Conservation (phyloP, 495 filamentous ascomycete genomes). For the Talaromyces stipitatus region DNA sequence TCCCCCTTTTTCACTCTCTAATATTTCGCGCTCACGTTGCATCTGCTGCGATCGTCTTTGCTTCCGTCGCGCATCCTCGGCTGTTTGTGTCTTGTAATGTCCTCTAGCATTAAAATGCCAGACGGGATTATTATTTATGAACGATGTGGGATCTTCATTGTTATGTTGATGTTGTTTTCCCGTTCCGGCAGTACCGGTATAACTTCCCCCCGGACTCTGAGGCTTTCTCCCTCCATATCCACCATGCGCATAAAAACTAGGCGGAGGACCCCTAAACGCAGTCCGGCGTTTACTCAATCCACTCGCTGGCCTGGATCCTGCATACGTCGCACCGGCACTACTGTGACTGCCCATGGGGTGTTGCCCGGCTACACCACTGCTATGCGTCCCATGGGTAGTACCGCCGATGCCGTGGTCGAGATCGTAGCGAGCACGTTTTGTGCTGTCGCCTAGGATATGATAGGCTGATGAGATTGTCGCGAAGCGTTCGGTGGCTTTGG, state of each 20-base stretch:
- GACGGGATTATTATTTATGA: constrained; percentile 44
- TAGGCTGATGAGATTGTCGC: constrained; percentile 83
- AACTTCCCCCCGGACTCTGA: constrained; percentile 7
- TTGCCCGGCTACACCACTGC: constrained; percentile 22
- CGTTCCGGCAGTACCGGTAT: neutral
- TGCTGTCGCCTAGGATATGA: constrained; percentile 59
- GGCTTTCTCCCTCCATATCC: constrained; percentile 38
- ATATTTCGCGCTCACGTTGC: constrained; percentile 14
- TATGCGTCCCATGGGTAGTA: constrained; percentile 22
- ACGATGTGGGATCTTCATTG: constrained; percentile 35
- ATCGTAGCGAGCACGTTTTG: constrained; percentile 75
- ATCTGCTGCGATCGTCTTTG: constrained; percentile 3
- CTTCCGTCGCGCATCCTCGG: constrained; percentile 47
- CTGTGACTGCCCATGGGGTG: constrained; percentile 39
- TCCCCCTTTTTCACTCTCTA: constrained; percentile 19
- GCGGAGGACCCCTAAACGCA: constrained; percentile 77
- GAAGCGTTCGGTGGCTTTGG: constrained; percentile 68
- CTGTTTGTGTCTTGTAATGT: constrained; percentile 61
- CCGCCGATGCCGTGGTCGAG: constrained; percentile 46
- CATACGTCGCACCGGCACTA: constrained; percentile 24
- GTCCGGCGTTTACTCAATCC: constrained; percentile 71
- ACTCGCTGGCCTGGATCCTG: constrained; percentile 66
- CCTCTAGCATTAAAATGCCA: constrained; percentile 57
- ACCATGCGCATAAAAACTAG: constrained; percentile 75
- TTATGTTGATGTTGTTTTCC: neutral